Evolutionary conservation across 306 rosid species (phyloP).

Genomic region (Elaeagnus macrophylla): DNA sequence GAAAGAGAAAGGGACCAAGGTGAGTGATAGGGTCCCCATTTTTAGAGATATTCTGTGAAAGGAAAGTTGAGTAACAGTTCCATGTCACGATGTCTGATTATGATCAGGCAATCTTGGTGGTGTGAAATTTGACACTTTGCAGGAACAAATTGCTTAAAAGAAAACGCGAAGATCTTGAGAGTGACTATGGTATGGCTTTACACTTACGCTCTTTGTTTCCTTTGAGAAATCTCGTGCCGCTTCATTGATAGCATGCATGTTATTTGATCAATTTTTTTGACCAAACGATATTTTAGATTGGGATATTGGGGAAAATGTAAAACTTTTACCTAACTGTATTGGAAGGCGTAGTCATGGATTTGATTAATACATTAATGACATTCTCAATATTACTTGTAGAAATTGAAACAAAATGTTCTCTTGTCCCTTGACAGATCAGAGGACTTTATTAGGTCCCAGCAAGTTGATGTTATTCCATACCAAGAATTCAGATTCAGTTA

Average conservation of each 20-base stretch:
- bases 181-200: constrained; percentile 47
- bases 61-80: no score
- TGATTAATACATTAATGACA: background rate
- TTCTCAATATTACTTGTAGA: no score
- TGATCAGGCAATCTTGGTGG: constrained; percentile 72
- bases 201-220: constrained; percentile 3
- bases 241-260: background rate
- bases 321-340: no score
- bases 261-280: no score
- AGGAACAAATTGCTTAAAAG: constrained; percentile 73
- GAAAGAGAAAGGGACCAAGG: constrained; percentile 75
- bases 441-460: constrained; percentile 38
- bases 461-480: constrained; percentile 31
- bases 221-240: constrained; percentile 1
- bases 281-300: no score
- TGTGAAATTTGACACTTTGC: constrained; percentile 56
- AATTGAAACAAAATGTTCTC: background rate
- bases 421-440: constrained; percentile 54
- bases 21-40: constrained; percentile 15
- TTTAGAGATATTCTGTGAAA: no score
- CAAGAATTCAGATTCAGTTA: constrained; percentile 38
- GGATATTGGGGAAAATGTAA: no score
- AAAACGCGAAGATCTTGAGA: constrained; percentile 75
- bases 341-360: background rate
- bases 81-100: background rate